A percentile compares a stretch with the other conserved stretches of the same genome.
These are phyloP conservation scores for Mallotus nudiflorus DNA, from an alignment of 345 rosid species.

Conservation along the genomic window DNA sequence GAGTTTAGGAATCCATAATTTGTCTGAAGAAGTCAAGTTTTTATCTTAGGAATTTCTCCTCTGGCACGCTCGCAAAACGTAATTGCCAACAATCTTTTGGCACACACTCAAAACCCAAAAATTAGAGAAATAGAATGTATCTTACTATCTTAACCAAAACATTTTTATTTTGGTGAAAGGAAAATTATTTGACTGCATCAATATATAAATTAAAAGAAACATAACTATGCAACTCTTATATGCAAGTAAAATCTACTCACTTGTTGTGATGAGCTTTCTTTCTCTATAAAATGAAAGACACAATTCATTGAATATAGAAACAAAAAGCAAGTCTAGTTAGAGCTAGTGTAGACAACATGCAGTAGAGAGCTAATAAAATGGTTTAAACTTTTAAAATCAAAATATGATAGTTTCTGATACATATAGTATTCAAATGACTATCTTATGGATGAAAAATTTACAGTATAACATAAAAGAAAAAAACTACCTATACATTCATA, in stretches of 20 bases:
- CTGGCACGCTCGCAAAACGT: no score
- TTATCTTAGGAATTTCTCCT: no score
- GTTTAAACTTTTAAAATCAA: background rate
- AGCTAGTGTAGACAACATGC: slow-evolving; percentile 11
- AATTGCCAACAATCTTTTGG: no score
- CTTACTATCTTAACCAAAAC: no score
- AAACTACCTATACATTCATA: background rate
- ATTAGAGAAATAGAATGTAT: no score
- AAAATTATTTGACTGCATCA: background rate
- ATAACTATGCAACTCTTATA: background rate
- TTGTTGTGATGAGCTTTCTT: slow-evolving; percentile 76
- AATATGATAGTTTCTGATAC: background rate
- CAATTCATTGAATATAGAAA: slow-evolving; percentile 60
- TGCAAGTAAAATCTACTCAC: slow-evolving; percentile 48
- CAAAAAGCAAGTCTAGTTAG: background rate
- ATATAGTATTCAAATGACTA: background rate
- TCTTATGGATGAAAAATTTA: no score
- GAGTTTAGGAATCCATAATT: no score
- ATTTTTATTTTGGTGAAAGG: background rate
- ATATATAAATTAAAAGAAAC: background rate
- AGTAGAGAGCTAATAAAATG: no score
- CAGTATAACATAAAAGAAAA: background rate
- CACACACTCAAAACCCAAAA: no score
- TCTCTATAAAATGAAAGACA: slow-evolving; percentile 78
- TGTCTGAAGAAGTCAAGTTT: no score